phyloP scores from a whole-genome alignment of 352 stramenopile genomes.

The Phytophthora foliorum region DNA sequence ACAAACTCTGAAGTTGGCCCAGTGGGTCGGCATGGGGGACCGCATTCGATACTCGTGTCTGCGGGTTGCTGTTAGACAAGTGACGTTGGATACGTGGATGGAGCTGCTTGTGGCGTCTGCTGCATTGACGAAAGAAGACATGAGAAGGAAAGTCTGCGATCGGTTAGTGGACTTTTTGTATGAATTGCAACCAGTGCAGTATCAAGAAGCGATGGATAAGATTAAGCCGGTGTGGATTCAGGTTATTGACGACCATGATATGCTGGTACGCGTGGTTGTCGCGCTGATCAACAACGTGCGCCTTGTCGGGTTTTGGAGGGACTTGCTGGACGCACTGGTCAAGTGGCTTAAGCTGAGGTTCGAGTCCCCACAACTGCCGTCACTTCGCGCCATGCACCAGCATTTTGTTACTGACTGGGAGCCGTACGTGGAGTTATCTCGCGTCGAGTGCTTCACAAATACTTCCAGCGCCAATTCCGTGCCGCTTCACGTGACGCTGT shows the following conservation, averaged over 20 bases:
- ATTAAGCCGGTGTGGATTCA: slow-evolving; percentile 45
- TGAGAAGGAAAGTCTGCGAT: slow-evolving; percentile 38
- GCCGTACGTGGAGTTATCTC: slow-evolving; percentile 31
- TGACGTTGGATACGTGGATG: slow-evolving; percentile 56
- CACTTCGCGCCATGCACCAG: slow-evolving; percentile 50
- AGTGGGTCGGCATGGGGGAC: slow-evolving; percentile 54
- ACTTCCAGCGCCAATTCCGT: slow-evolving; percentile 17
- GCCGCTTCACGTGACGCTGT: slow-evolving; percentile 33
- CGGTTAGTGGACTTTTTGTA: slow-evolving; percentile 46
- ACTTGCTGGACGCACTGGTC: slow-evolving; percentile 48
- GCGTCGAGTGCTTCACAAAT: slow-evolving; percentile 36
- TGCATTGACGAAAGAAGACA: slow-evolving; percentile 19
- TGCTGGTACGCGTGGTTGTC: slow-evolving; percentile 46
- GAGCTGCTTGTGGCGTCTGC: slow-evolving; percentile 40
- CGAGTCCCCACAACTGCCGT: slow-evolving; percentile 26
- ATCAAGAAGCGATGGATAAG: slow-evolving; percentile 38
- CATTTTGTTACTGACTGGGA: slow-evolving; percentile 46
- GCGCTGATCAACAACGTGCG: slow-evolving; percentile 50
- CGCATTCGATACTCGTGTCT: slow-evolving; percentile 49
- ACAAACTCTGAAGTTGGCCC: slow-evolving; percentile 47
- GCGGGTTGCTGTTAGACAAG: slow-evolving; percentile 25
- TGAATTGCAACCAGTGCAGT: slow-evolving; percentile 33
- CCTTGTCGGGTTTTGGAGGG: slow-evolving; percentile 48
- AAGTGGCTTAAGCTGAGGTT: slow-evolving; percentile 47
- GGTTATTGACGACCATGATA: slow-evolving; percentile 45